These are phyloP conservation scores for Eremochloa ophiuroides DNA, from an alignment of 176 grass and related monocot genomes.

Conservation along the genomic window DNA sequence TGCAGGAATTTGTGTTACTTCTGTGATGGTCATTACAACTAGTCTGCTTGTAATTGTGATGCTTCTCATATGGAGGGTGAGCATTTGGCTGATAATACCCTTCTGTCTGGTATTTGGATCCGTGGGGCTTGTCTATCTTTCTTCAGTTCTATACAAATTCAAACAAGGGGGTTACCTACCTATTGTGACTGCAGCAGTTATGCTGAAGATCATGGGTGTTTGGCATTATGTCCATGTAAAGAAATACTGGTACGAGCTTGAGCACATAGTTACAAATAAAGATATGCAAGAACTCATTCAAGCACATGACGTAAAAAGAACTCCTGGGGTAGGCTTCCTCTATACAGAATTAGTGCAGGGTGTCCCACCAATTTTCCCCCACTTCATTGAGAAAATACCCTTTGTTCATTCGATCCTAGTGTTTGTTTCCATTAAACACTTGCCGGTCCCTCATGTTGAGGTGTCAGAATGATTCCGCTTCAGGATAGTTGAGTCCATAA, in stretches of 20 bases:
- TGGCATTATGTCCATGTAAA: conserved; percentile 55
- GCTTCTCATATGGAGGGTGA: conserved; percentile 56
- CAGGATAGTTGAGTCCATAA: conserved; percentile 9
- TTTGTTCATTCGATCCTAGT: conserved; percentile 44
- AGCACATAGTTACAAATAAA: conserved; percentile 28
- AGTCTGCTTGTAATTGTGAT: conserved; percentile 38
- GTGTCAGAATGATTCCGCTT: conserved; percentile 42
- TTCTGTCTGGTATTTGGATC: conserved; percentile 35
- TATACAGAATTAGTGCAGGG: conserved; percentile 61
- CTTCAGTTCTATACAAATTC: conserved; percentile 55
- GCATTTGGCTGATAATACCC: conserved; percentile 33
- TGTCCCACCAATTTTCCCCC: conserved; percentile 48
- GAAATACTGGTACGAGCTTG: conserved; percentile 47
- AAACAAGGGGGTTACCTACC: conserved; percentile 45
- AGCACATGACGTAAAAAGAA: conserved; percentile 4
- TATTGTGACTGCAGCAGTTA: not conserved
- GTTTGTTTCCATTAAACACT: conserved; percentile 50
- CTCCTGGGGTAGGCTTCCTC: conserved; percentile 38
- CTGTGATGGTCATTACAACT: conserved; percentile 53
- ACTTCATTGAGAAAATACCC: conserved; percentile 44
- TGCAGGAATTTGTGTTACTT: conserved; percentile 52
- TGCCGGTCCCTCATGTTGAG: conserved; percentile 39
- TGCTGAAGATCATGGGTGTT: conserved; percentile 41
- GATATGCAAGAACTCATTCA: conserved; percentile 2
- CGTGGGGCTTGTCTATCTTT: conserved; percentile 41